These are phyloP conservation scores for Aureobasidium sp. DNA, from an alignment of 2,329 filamentous ascomycete species.

Conservation along the genomic window DNA sequence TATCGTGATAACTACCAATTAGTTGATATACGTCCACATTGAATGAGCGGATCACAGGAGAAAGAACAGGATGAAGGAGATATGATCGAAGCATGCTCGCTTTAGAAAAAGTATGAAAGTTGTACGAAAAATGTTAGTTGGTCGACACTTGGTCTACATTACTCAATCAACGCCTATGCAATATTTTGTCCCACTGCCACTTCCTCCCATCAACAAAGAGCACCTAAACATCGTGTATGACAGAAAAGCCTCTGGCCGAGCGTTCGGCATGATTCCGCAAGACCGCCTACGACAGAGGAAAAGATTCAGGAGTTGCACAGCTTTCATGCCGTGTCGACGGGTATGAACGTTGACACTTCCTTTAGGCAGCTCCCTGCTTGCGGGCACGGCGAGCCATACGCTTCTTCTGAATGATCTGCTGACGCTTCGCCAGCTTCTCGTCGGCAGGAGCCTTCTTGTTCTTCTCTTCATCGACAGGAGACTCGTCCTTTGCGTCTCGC, in stretches of 20 bases:
- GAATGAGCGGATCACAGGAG: not conserved
- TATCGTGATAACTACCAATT: not conserved
- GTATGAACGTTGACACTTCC: not conserved
- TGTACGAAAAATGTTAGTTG: not conserved
- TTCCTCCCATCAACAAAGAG: not conserved
- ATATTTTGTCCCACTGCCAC: not conserved
- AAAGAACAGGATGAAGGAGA: not conserved
- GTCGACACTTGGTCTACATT: not conserved
- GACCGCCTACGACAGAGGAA: not conserved
- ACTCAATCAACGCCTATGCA: not conserved
- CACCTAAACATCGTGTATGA: not conserved
- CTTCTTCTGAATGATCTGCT: constrained; percentile 81
- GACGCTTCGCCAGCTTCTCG: constrained; percentile 52
- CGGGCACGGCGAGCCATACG: constrained; percentile 57
- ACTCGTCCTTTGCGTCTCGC: constrained; percentile 26
- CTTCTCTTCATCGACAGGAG: constrained; percentile 16
- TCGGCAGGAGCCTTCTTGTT: constrained; percentile 37
- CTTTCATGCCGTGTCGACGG: constrained; percentile 4
- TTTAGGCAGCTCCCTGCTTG: constrained; percentile 30
- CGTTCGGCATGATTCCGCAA: not conserved
- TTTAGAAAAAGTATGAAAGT: not conserved
- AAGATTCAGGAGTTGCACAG: not conserved
- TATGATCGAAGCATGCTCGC: not conserved
- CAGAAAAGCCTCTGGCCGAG: not conserved
- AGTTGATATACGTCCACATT: too few species aligned